Evolutionary conservation across 1,284 basidiomycete genomes (phyloP).

Genomic region (Sparassis latifolia): DNA sequence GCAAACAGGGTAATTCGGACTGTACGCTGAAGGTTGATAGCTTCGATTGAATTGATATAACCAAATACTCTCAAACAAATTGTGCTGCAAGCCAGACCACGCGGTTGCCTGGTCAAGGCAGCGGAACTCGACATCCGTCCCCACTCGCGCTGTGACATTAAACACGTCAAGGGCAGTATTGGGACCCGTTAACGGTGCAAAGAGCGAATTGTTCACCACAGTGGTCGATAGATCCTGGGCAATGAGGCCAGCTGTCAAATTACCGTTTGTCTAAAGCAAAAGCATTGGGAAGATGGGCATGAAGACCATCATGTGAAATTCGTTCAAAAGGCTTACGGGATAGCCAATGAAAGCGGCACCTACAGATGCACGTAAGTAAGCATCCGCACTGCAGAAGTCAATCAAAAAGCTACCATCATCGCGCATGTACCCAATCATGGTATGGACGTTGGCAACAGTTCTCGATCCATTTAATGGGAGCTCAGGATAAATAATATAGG

Average conservation of each 20-base stretch:
- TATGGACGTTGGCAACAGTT: constrained; percentile 34
- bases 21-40: constrained; percentile 30
- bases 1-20: constrained; percentile 31
- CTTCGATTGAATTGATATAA: constrained; percentile 34
- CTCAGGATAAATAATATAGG: constrained; percentile 32
- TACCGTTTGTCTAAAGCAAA: constrained; percentile 14
- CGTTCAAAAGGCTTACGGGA: constrained; percentile 13
- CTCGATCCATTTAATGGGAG: constrained; percentile 33
- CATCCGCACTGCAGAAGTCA: constrained; percentile 3
- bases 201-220: constrained; percentile 23
- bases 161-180: constrained; percentile 28
- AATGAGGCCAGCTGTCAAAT: constrained; percentile 16
- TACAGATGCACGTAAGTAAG: too few relatives aligned
- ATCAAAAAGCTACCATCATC: constrained; percentile 33
- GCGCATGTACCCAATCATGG: constrained; percentile 40
- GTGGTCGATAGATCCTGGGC: constrained; percentile 16
- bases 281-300: background rate
- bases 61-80: constrained; percentile 28
- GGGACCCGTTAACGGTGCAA: constrained; percentile 21
- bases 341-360: constrained; percentile 27
- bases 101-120: constrained; percentile 35
- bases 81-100: constrained; percentile 25
- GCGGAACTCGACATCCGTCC: constrained; percentile 31
- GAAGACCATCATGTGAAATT: background rate
- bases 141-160: constrained; percentile 29